Conservation (phyloP, 495 filamentous ascomycete species). For the Xylaria castorea region DNA sequence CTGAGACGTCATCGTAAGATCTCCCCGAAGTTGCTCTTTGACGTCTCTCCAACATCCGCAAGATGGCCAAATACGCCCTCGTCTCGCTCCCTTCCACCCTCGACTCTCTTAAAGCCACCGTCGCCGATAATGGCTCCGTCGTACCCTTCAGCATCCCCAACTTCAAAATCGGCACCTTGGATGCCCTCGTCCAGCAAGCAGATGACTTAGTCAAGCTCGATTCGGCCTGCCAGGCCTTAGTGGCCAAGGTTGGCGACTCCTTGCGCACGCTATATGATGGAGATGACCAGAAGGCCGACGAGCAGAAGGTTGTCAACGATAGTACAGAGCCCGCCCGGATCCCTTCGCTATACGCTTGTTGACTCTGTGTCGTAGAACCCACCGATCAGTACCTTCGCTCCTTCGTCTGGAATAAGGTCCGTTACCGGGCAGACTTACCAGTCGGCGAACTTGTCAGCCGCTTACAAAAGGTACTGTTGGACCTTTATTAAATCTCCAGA, state of each 20-base stretch:
- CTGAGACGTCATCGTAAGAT: conserved; percentile 29
- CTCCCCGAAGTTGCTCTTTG: conserved; percentile 22
- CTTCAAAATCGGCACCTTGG: conserved; percentile 97
- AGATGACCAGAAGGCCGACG: conserved; percentile 78
- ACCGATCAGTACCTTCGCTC: conserved; percentile 89
- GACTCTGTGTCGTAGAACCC: conserved; percentile 66
- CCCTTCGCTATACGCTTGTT: conserved; percentile 4
- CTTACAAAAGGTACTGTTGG: conserved; percentile 73
- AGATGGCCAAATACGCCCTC: conserved; percentile 51
- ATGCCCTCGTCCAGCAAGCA: conserved; percentile 95
- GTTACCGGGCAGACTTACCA: conserved; percentile 90
- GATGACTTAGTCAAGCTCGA: conserved; percentile 94
- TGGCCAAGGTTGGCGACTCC: conserved; percentile 86
- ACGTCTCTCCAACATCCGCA: conserved; percentile 25
- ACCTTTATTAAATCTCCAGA: neutral
- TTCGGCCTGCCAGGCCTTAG: conserved; percentile 76
- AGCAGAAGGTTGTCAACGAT: conserved; percentile 95
- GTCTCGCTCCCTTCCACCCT: conserved; percentile 64
- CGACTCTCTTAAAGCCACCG: conserved; percentile 70
- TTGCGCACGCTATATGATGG: conserved; percentile 79
- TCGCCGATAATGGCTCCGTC: conserved; percentile 79
- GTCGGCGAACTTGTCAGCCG: conserved; percentile 83
- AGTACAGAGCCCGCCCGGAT: conserved; percentile 61
- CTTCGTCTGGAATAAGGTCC: conserved; percentile 95
- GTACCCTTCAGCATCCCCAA: conserved; percentile 83